Base-by-base conservation (phyloP, 2,329 filamentous ascomycete species). In the Pyrenophora tritici-repentis region DNA sequence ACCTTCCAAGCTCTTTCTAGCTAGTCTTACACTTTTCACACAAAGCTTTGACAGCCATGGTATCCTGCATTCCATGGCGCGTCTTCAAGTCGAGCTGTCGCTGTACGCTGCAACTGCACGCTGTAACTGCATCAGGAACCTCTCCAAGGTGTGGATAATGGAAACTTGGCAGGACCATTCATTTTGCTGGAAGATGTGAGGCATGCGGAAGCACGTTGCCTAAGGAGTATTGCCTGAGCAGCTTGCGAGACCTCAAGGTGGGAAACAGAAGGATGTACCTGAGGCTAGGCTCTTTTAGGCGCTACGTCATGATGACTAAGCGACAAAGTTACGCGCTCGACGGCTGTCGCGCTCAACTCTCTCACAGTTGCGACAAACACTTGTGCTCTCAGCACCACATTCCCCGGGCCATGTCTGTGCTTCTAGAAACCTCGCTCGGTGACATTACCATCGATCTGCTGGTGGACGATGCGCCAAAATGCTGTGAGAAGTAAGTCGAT, bases 361-460 rank as follows among this genome's bases (percentile, higher is more conserved):
- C 18, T 45, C 54, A 58, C 55, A 34, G 61, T 57, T 62, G 62
- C 62, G 56, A 61, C 59, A 52, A 62, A 51, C 58, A 62, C 51
- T 37, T 29, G 26, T 29, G 5, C 18, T 32, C 36, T 40, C 37
- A 42, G 51, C 58, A 56, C 56, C 46, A 54, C 55, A 58, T 37
- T 37, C 9, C 47, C 42, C 47, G 43, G 50, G 59, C 42, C 58
- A 97, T 97, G 93, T 96, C 91, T 57, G 93, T 96, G 47, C 83
- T 97, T 24, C 81, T 99, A 42, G 93, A 99, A 77, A 97, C 94
- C 29, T 96, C 89, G 51, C 84, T 87, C 1, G 93, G 93, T 68
- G 94, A 99, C 74, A 89, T 99, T 68, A 93, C 96, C 59, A 91
- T 97, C 66, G 93, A 99, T 73, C 82, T 99, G 18, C 80, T 96